Conservation (phyloP, 139 green algal genomes). For the Closterium sp. region DNA sequence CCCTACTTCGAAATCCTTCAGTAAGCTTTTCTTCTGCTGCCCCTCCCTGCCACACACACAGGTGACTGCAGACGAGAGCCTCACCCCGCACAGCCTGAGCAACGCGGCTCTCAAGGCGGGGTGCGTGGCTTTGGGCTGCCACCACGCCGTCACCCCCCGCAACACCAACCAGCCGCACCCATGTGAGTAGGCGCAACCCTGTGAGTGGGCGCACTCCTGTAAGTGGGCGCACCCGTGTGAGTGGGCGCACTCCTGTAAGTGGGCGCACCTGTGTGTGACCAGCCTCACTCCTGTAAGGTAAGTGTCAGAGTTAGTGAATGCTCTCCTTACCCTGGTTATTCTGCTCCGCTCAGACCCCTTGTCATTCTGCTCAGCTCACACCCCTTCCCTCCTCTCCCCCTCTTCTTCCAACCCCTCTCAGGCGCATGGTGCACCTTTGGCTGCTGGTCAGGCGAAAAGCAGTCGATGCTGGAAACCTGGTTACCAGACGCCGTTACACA, state of each 20-base stretch:
- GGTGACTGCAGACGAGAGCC: not conserved
- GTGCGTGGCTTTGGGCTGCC: conserved; percentile 32
- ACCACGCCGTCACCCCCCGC: conserved; percentile 41
- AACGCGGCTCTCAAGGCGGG: conserved; percentile 19
- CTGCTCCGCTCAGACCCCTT: too few relatives aligned
- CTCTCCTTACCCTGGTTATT: not conserved
- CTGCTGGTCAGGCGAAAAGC: conserved; percentile 50
- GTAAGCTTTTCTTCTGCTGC: too few relatives aligned
- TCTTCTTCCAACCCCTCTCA: not conserved
- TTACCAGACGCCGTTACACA: conserved; percentile 61
- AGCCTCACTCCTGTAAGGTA: conserved; percentile 33
- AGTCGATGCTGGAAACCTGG: conserved; percentile 63
- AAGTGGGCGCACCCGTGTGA: too few relatives aligned
- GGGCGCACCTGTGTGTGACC: too few relatives aligned
- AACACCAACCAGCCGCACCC: conserved; percentile 52
- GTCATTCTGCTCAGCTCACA: too few relatives aligned
- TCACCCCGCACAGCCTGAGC: not conserved
- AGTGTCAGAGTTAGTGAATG: not conserved
- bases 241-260: too few relatives aligned
- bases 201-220: too few relatives aligned
- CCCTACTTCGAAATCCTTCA: too few relatives aligned
- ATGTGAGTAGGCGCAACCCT: conserved; percentile 29
- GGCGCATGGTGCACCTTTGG: conserved; percentile 57
- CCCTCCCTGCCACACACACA: too few relatives aligned
- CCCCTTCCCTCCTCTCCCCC: too few relatives aligned